Conservation (phyloP, 2,329 filamentous ascomycete genomes). For the Teratosphaeria gauchensis region DNA sequence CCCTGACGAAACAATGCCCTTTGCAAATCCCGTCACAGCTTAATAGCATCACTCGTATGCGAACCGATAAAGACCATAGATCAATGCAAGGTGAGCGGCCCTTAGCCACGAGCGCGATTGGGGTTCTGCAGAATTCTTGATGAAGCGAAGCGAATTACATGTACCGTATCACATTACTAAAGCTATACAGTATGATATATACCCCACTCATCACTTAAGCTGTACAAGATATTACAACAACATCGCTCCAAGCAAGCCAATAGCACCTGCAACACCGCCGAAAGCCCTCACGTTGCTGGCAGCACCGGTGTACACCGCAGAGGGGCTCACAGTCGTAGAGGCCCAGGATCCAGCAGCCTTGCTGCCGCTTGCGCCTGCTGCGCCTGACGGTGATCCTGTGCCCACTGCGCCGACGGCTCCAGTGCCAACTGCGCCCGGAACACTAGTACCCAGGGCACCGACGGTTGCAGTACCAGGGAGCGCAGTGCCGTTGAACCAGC, state of each 20-base stretch:
- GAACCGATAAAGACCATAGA: too few species aligned
- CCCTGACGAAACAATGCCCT: too few species aligned
- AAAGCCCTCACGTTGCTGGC: neutral
- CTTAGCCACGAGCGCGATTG: too few species aligned
- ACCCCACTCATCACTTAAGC: neutral
- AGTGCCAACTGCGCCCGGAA: conserved; percentile 1
- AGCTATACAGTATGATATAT: neutral
- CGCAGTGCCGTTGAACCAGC: conserved; percentile 1
- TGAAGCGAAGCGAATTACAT: neutral
- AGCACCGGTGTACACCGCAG: neutral
- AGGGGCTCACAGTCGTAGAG: neutral
- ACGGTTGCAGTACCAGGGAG: neutral
- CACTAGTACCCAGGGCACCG: neutral
- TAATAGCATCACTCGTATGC: too few species aligned
- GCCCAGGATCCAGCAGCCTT: neutral
- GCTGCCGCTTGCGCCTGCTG: neutral
- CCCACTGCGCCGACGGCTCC: neutral
- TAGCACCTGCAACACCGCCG: neutral
- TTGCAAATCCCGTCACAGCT: too few species aligned
- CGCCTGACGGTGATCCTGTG: neutral
- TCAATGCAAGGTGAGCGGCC: too few species aligned
- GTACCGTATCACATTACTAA: neutral
- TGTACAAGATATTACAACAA: neutral
- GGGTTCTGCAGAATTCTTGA: neutral
- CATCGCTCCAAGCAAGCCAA: neutral